Percentiles rank a stretch among this genome's conserved stretches.
These are phyloP conservation scores for Aspergillus taichungensis DNA, from an alignment of 495 filamentous ascomycete genomes.

Conservation along the genomic window DNA sequence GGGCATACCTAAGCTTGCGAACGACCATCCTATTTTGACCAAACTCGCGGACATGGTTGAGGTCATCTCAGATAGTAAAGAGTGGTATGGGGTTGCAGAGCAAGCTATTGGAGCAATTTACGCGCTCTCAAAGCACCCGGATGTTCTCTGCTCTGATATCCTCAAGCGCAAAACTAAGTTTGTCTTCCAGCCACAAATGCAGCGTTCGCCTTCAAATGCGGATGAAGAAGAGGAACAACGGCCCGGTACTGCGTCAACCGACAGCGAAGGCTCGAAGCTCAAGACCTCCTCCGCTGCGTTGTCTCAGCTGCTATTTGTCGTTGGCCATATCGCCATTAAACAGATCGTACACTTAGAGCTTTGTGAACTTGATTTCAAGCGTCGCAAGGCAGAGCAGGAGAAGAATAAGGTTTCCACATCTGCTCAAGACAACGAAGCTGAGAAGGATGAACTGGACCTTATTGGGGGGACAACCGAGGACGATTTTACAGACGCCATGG, in stretches of 20 bases:
- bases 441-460: conserved; percentile 77
- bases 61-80: conserved; percentile 76
- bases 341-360: conserved; percentile 99
- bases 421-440: conserved; percentile 41
- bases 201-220: conserved; percentile 23
- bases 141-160: conserved; percentile 87
- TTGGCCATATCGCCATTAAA: conserved; percentile 95
- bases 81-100: conserved; percentile 97
- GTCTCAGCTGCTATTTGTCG: conserved; percentile 88
- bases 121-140: conserved; percentile 86
- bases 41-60: conserved; percentile 79
- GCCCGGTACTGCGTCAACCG: conserved; percentile 27
- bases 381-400: conserved; percentile 88
- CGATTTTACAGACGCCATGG: conserved; percentile 95
- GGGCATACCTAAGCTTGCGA: conserved; percentile 70
- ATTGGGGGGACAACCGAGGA: conserved; percentile 98
- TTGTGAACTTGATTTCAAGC: conserved; percentile 94
- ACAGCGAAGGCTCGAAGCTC: conserved; percentile 18
- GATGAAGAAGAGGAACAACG: conserved; percentile 41
- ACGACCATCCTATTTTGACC: conserved; percentile 79
- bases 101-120: conserved; percentile 96
- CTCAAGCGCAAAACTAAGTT: conserved; percentile 75
- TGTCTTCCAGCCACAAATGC: conserved; percentile 54
- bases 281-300: conserved; percentile 56
- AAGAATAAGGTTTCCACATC: conserved; percentile 59